A percentile compares a stretch with the other conserved stretches of the same genome.
Conservation (phyloP, 2,329 filamentous ascomycete genomes). For the Setomelanomma holmii region DNA sequence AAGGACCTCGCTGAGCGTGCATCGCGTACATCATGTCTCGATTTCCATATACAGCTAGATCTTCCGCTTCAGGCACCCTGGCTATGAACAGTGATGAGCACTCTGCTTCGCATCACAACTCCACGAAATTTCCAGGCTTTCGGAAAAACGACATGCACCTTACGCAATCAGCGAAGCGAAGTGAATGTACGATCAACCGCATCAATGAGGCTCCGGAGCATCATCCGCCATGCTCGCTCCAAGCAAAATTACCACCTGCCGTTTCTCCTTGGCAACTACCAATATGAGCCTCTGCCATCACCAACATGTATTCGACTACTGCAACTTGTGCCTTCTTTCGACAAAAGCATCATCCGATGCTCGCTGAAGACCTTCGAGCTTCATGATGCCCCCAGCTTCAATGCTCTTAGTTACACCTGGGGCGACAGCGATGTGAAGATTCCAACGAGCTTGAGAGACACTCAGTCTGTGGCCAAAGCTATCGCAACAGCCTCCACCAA, state of each 20-base stretch:
- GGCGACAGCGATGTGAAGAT: conserved; percentile 12
- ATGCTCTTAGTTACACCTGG: conserved; percentile 31
- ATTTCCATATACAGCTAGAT: background rate
- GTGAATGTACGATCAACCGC: background rate
- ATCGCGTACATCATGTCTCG: background rate
- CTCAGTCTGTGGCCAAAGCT: background rate
- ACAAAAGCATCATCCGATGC: conserved; percentile 16
- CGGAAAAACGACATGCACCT: too few species aligned
- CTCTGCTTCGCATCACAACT: background rate
- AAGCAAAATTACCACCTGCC: conserved; percentile 15
- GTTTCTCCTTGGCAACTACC: conserved; percentile 22
- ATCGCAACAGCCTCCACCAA: background rate
- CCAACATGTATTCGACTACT: conserved; percentile 29
- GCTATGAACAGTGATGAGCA: background rate
- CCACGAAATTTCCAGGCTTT: background rate
- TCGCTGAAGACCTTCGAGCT: conserved; percentile 27
- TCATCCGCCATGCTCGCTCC: conserved; percentile 20
- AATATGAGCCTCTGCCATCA: conserved; percentile 27
- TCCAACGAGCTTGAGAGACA: conserved; percentile 5
- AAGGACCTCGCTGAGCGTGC: too few species aligned
- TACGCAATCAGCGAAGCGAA: background rate
- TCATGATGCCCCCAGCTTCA: conserved; percentile 23
- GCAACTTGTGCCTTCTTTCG: conserved; percentile 21
- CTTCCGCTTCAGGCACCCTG: background rate
- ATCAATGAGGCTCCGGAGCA: conserved; percentile 26